Evolutionary conservation across 192 early-diverging fungal species (phyloP).

Genomic region (Linnemannia exigua): DNA sequence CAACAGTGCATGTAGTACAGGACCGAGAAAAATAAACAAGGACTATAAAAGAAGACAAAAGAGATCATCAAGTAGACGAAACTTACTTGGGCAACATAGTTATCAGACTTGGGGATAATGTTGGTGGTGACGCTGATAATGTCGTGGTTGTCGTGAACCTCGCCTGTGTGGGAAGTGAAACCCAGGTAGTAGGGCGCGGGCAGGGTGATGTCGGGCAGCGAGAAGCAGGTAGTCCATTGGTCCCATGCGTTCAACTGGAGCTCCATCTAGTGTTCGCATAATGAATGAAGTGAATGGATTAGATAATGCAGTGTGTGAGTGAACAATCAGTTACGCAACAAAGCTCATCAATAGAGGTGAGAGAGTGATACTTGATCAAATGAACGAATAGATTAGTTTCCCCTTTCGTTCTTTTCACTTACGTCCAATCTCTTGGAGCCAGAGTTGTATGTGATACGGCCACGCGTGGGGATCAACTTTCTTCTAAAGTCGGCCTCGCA

Average conservation of each 20-base stretch:
- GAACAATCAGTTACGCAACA: neutral
- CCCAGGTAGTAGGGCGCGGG: constrained; percentile 88
- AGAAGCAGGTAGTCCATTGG: constrained; percentile 90
- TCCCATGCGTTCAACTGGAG: constrained; percentile 66
- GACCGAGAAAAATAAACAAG: neutral
- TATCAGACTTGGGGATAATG: constrained; percentile 20
- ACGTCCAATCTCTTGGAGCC: constrained; percentile 38
- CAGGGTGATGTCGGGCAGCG: constrained; percentile 79
- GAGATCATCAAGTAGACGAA: too few species aligned
- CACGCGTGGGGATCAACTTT: constrained; percentile 74
- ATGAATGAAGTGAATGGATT: neutral
- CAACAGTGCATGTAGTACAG: too few species aligned
- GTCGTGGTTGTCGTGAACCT: constrained; percentile 79
- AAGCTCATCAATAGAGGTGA: neutral
- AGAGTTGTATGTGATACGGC: constrained; percentile 81
- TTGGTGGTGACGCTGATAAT: constrained; percentile 63
- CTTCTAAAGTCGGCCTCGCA: constrained; percentile 87
- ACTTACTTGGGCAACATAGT: constrained; percentile 13
- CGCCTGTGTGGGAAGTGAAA: constrained; percentile 94
- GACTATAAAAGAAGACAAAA: neutral
- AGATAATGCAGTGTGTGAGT: neutral
- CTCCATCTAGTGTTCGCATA: constrained; percentile 45
- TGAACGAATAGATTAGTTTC: neutral
- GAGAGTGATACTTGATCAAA: neutral
- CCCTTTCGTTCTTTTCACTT: too few species aligned